A percentile compares a stretch with the other conserved stretches of the same genome.
Conservation (phyloP, 306 rosid genomes). For the Trifolium repens region DNA sequence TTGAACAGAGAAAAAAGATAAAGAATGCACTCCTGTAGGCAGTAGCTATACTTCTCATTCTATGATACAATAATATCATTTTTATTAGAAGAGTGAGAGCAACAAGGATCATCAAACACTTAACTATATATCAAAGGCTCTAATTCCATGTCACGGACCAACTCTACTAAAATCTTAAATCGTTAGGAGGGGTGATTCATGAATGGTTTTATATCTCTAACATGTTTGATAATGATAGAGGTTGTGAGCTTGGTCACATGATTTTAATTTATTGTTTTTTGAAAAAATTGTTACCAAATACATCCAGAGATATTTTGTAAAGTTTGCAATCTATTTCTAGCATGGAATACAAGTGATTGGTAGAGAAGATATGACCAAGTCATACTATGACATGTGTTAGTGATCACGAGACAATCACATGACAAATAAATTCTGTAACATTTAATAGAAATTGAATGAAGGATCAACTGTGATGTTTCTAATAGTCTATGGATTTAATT, state of each 20-base stretch:
- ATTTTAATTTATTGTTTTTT: neutral
- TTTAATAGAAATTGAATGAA: slow-evolving; percentile 8
- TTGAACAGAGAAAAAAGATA: neutral
- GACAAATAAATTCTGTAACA: neutral
- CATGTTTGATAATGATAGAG: slow-evolving; percentile 18
- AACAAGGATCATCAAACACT: neutral
- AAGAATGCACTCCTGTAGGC: neutral
- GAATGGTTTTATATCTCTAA: neutral
- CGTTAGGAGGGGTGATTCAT: neutral
- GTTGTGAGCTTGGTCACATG: neutral
- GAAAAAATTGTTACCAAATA: neutral
- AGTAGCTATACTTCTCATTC: neutral
- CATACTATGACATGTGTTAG: neutral
- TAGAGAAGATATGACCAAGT: slow-evolving; percentile 15
- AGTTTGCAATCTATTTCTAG: neutral
- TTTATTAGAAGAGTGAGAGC: neutral
- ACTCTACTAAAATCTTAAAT: slow-evolving; percentile 25
- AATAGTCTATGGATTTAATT: slow-evolving; percentile 6
- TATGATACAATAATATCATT: neutral
- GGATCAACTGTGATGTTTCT: slow-evolving; percentile 11
- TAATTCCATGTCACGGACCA: neutral
- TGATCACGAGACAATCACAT: slow-evolving; percentile 9
- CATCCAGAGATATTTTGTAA: neutral
- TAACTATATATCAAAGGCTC: neutral
- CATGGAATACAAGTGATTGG: neutral